These are phyloP conservation scores for Deinandra increscens DNA, from an alignment of 129 eudicot genomes.

Conservation along the genomic window DNA sequence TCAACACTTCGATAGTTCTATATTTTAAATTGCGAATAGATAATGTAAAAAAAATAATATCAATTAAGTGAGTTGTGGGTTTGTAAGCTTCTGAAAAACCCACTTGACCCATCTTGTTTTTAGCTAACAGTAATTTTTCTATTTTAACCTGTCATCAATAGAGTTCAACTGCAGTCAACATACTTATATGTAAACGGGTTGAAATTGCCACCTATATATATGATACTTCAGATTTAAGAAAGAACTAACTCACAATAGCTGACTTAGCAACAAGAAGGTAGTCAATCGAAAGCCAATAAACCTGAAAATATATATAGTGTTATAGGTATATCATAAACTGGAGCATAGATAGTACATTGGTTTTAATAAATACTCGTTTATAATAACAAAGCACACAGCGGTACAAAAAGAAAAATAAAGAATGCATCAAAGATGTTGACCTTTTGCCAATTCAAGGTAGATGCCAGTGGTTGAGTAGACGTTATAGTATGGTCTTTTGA, in stretches of 20 bases:
- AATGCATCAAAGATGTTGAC: slow-evolving; percentile 31
- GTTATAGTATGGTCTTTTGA: slow-evolving; percentile 46
- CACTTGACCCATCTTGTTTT: neutral
- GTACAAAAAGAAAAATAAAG: neutral
- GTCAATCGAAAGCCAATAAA: slow-evolving; percentile 85
- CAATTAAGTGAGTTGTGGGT: neutral
- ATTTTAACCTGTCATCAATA: neutral
- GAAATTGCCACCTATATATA: neutral
- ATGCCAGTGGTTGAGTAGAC: slow-evolving; percentile 31
- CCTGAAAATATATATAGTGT: slow-evolving; percentile 40
- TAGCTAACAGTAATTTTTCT: neutral
- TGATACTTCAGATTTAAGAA: neutral
- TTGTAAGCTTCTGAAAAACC: slow-evolving; percentile 4
- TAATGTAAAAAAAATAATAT: neutral
- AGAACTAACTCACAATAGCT: slow-evolving; percentile 65
- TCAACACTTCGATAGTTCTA: neutral
- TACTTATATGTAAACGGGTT: neutral
- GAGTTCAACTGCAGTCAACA: neutral
- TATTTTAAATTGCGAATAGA: neutral
- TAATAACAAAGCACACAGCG: slow-evolving; percentile 12
- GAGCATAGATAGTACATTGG: slow-evolving; percentile 11
- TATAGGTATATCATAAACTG: neutral
- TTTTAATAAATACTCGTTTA: slow-evolving; percentile 1
- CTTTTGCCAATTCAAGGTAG: slow-evolving; percentile 79
- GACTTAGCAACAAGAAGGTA: slow-evolving; percentile 84